Evolutionary conservation across 257 asterid genomes (phyloP).

Genomic region (Scutellaria baicalensis): DNA sequence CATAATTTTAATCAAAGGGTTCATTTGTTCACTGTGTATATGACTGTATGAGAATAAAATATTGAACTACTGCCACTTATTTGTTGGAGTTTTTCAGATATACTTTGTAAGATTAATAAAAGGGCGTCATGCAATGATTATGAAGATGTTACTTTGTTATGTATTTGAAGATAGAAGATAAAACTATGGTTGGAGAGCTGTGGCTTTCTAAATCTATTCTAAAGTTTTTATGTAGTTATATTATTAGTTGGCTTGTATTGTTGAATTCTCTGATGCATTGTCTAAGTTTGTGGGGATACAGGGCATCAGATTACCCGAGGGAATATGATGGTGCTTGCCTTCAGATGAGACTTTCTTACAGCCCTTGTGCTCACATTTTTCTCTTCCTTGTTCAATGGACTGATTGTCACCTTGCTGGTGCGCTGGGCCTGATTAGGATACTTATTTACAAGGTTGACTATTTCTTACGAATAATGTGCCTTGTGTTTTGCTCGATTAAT

Average conservation of each 20-base stretch:
- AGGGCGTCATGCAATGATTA: background rate
- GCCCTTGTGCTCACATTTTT: constrained; percentile 83
- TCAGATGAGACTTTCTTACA: constrained; percentile 94
- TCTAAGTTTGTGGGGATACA: constrained; percentile 23
- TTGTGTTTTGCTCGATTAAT: background rate
- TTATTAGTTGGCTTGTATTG: too few species aligned
- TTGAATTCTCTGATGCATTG: background rate
- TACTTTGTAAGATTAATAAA: background rate
- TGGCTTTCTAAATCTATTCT: background rate
- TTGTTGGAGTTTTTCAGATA: background rate
- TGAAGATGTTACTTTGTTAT: background rate
- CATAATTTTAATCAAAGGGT: background rate
- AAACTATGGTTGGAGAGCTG: background rate
- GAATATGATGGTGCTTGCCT: constrained; percentile 74
- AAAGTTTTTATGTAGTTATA: background rate
- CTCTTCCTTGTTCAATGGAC: constrained; percentile 90
- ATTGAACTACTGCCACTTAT: background rate
- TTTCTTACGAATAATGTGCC: background rate
- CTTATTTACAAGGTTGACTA: constrained; percentile 59
- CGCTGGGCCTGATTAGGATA: constrained; percentile 76
- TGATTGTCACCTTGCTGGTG: constrained; percentile 86
- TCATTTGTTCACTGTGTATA: background rate
- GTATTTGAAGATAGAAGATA: background rate
- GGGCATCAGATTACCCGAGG: constrained; percentile 78
- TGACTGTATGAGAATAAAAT: background rate